Conservation (phyloP, 495 filamentous ascomycete species). For the Lophium mytilinum region DNA sequence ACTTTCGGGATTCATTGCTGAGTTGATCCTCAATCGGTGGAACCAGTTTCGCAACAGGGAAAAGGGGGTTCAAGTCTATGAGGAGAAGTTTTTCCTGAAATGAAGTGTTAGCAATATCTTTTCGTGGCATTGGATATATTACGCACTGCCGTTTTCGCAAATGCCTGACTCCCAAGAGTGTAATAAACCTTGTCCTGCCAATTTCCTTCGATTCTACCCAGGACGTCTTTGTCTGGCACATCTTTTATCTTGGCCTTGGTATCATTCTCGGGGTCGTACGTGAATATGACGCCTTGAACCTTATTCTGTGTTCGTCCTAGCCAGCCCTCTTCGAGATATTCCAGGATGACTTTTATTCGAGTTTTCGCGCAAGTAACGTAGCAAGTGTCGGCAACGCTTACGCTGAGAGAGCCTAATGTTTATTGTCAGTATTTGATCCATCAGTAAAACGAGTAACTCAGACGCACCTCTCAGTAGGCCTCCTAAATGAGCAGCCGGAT, state of each 20-base stretch:
- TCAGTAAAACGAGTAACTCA: not conserved
- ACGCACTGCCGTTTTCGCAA: conserved; percentile 43
- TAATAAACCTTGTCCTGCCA: conserved; percentile 72
- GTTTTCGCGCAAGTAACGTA: conserved; percentile 82
- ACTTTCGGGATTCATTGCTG: conserved; percentile 79
- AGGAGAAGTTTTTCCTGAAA: conserved; percentile 57
- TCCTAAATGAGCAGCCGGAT: conserved; percentile 87
- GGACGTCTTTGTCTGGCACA: conserved; percentile 71
- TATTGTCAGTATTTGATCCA: not conserved
- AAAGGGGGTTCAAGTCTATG: conserved; percentile 76
- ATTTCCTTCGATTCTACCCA: conserved; percentile 73
- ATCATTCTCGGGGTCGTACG: conserved; percentile 75
- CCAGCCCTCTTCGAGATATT: conserved; percentile 94
- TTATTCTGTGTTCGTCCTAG: conserved; percentile 83
- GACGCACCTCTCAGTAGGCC: conserved; percentile 67
- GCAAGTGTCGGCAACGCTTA: conserved; percentile 81
- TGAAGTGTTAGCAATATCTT: not conserved
- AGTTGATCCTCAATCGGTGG: conserved; percentile 72
- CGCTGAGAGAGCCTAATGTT: conserved; percentile 48
- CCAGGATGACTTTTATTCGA: conserved; percentile 78
- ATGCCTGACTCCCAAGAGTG: conserved; percentile 37
- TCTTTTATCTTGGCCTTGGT: conserved; percentile 70
- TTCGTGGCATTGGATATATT: not conserved
- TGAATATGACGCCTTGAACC: conserved; percentile 85
- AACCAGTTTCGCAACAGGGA: conserved; percentile 64